Conservation (phyloP, 768 basidiomycete species). For the Phlebiopsis flavidoalba region DNA sequence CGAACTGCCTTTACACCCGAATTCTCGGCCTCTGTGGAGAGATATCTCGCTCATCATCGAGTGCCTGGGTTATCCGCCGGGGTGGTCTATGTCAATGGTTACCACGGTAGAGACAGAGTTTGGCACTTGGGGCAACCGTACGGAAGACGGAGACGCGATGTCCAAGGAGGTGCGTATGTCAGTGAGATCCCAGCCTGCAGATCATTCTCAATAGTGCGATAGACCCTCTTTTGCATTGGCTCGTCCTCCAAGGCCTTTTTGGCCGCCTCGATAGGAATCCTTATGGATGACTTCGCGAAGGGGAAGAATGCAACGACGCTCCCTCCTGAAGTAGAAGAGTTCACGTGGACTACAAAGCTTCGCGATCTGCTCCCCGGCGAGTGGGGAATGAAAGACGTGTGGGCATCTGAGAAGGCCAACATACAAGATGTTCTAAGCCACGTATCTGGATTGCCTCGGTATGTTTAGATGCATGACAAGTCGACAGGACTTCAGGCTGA, state of each 20-base stretch:
- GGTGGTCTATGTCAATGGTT: constrained; percentile 10
- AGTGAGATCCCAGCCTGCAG: too few relatives aligned
- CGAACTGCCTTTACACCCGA: constrained; percentile 3
- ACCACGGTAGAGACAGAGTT: constrained; percentile 1
- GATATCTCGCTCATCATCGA: neutral
- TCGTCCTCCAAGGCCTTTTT: constrained; percentile 29
- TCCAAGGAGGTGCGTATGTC: constrained; percentile 4
- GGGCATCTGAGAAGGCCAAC: constrained; percentile 31
- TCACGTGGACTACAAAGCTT: constrained; percentile 26
- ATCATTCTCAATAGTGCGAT: neutral
- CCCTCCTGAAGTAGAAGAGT: constrained; percentile 9
- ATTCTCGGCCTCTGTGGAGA: neutral
- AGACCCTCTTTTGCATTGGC: constrained; percentile 25
- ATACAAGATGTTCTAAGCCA: constrained; percentile 35
- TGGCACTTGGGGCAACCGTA: constrained; percentile 6
- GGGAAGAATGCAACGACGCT: constrained; percentile 21
- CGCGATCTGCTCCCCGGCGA: constrained; percentile 32
- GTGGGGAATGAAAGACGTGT: constrained; percentile 40
- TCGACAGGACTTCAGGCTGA: neutral
- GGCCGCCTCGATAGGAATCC: constrained; percentile 20
- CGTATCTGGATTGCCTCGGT: constrained; percentile 35
- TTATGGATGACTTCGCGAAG: constrained; percentile 27
- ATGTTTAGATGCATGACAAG: neutral
- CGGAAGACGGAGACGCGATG: constrained; percentile 8
- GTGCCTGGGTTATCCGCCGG: constrained; percentile 11